phyloP scores from a whole-genome alignment of 2,329 filamentous ascomycete species.

The Harringtonia aguacate region DNA sequence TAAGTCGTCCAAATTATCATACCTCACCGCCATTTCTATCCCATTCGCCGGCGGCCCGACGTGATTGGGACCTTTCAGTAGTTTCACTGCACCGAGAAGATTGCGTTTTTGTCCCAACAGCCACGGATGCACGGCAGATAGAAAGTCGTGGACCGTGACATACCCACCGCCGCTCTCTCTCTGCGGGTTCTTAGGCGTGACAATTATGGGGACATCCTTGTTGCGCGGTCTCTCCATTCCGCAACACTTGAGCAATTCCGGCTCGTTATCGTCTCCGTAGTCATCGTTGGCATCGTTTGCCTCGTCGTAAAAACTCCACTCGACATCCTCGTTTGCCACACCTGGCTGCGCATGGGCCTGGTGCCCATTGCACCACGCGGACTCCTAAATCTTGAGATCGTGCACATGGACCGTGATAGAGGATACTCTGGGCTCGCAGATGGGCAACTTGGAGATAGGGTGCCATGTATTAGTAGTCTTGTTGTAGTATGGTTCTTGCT shows the following conservation, averaged over 20 bases:
- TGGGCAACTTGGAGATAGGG: slow-evolving; percentile 3
- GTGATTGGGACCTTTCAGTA: background rate
- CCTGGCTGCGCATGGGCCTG: background rate
- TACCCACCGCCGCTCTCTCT: slow-evolving; percentile 6
- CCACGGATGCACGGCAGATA: slow-evolving; percentile 9
- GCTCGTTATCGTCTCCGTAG: background rate
- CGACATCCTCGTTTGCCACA: background rate
- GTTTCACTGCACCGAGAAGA: background rate
- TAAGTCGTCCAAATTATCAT: no score
- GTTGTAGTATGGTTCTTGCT: no score
- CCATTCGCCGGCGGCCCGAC: background rate
- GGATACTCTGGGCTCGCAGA: slow-evolving; percentile 5
- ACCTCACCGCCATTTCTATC: background rate
- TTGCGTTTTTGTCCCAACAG: slow-evolving; percentile 6
- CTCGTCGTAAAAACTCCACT: no score
- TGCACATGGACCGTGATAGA: slow-evolving; percentile 6
- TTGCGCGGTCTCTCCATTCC: slow-evolving; percentile 9
- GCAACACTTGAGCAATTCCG: slow-evolving; percentile 19
- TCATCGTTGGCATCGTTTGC: no score
- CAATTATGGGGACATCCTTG: slow-evolving; percentile 29
- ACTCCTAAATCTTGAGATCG: slow-evolving; percentile 5
- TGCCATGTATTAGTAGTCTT: no score
- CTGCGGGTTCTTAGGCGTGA: background rate
- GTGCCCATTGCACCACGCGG: slow-evolving; percentile 1
- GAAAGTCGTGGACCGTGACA: slow-evolving; percentile 11